phyloP scores from a whole-genome alignment of 2,329 filamentous ascomycete species.

The Apiospora phragmitis region DNA sequence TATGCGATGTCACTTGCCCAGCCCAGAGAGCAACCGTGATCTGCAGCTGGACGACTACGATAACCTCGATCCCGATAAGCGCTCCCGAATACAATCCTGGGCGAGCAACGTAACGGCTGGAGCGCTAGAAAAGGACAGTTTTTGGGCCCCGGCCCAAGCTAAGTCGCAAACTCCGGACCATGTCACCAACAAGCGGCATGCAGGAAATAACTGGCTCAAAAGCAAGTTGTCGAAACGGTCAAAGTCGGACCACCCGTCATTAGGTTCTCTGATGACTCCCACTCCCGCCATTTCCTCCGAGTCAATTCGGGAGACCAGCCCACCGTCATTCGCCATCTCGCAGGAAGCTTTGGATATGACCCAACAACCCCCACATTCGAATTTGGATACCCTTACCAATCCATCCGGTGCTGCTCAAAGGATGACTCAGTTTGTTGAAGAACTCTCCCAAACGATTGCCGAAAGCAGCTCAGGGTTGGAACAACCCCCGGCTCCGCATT shows the following conservation, averaged over 20 bases:
- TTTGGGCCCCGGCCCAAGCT: slow-evolving; percentile 28
- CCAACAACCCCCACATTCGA: slow-evolving; percentile 5
- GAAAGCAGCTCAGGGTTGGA: not conserved
- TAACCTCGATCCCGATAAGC: slow-evolving; percentile 20
- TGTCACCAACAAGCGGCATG: slow-evolving; percentile 23
- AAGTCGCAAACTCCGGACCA: slow-evolving; percentile 14
- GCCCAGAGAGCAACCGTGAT: slow-evolving; percentile 31
- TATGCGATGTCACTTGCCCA: slow-evolving; percentile 42
- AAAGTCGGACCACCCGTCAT: slow-evolving; percentile 18
- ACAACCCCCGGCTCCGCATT: not conserved
- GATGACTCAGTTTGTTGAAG: not conserved
- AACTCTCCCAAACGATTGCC: not conserved
- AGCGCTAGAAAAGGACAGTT: slow-evolving; percentile 25
- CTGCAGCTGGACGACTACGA: slow-evolving; percentile 17
- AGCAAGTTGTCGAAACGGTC: slow-evolving; percentile 26
- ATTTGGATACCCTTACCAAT: no score
- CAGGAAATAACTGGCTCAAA: slow-evolving; percentile 29
- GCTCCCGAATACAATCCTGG: slow-evolving; percentile 28
- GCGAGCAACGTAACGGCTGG: slow-evolving; percentile 20
- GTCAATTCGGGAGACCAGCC: not conserved
- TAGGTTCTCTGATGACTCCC: slow-evolving; percentile 17
- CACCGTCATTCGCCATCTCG: not conserved
- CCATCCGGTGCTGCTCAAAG: not conserved
- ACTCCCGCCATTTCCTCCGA: slow-evolving; percentile 19
- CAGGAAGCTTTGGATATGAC: not conserved